Percentiles rank a stretch among this genome's conserved stretches.
phyloP scores from a whole-genome alignment of 331 rosid genomes.

The Cydonia oblonga region DNA sequence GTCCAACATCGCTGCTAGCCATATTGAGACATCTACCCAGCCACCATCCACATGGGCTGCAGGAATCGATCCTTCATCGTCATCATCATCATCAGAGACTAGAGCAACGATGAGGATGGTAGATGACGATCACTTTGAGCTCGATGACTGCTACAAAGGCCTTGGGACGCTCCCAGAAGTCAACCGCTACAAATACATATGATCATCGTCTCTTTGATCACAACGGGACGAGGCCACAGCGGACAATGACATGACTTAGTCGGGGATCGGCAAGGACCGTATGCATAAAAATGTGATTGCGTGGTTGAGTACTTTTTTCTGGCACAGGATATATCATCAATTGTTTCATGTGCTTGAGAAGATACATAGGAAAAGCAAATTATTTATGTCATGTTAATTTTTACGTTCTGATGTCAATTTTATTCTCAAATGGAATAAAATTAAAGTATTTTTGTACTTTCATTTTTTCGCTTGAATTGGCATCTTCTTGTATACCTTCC shows the following conservation, averaged over 20 bases:
- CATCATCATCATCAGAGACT: not conserved
- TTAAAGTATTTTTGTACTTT: not conserved
- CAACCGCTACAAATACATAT: not conserved
- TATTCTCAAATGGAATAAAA: not conserved
- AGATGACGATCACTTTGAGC: slow-evolving; percentile 3
- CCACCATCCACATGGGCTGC: not conserved
- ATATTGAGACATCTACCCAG: not conserved
- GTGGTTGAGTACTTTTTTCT: not conserved
- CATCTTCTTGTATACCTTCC: too few species aligned
- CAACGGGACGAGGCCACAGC: not conserved
- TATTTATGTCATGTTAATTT: not conserved
- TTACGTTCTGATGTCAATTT: not conserved
- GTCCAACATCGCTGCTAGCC: not conserved
- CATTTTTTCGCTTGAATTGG: not conserved
- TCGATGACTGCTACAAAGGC: slow-evolving; percentile 18
- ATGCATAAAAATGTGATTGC: not conserved
- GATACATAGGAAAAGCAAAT: not conserved
- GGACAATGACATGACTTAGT: not conserved
- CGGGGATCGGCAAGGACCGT: not conserved
- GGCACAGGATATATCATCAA: not conserved
- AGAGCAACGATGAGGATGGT: not conserved
- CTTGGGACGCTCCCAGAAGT: slow-evolving; percentile 29
- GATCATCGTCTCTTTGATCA: not conserved
- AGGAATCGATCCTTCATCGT: not conserved
- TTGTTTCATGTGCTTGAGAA: not conserved